Percentiles rank a stretch among this genome's conserved stretches.
Evolutionary conservation across 108 stramenopile species (phyloP).

Genomic region (Discostella stelligeroides): DNA sequence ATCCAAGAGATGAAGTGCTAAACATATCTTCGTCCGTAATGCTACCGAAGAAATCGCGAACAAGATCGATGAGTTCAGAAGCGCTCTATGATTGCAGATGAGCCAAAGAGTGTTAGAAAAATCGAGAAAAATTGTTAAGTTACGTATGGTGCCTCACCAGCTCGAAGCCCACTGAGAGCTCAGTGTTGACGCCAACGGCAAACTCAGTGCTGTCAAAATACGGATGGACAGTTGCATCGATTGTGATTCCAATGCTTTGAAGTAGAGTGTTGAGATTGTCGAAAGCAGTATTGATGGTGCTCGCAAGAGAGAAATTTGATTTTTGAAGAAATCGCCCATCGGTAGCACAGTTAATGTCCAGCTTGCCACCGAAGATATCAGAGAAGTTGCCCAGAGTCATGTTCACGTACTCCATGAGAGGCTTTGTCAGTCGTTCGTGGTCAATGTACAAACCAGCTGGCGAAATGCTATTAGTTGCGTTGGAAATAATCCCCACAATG

Average conservation of each 20-base stretch:
- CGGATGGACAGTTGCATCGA: conserved; percentile 1
- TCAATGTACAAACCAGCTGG: background rate
- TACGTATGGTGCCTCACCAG: conserved; percentile 6
- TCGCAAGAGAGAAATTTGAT: background rate
- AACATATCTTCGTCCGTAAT: background rate
- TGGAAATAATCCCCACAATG: background rate
- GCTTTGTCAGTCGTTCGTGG: conserved; percentile 7
- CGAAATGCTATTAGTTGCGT: background rate
- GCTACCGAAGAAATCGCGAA: background rate
- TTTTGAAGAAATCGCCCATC: conserved; percentile 1
- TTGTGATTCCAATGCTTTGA: conserved; percentile 3
- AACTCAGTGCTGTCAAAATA: conserved; percentile 14
- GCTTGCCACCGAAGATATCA: background rate
- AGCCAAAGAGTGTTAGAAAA: background rate
- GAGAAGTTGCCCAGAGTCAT: conserved; percentile 10
- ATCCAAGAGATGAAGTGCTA: background rate
- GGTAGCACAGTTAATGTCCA: conserved; percentile 6
- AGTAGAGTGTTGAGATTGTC: conserved; percentile 1
- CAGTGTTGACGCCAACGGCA: conserved; percentile 3
- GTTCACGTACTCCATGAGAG: conserved; percentile 16
- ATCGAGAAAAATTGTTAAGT: too few species aligned
- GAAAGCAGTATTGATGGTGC: conserved; percentile 8
- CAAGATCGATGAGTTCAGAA: background rate
- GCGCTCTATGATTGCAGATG: too few species aligned
- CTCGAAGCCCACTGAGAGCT: conserved; percentile 6